Percentiles rank a stretch among this genome's conserved stretches.
Evolutionary conservation across 208 protist species (phyloP).

Genomic region (Crithidia sp.): DNA sequence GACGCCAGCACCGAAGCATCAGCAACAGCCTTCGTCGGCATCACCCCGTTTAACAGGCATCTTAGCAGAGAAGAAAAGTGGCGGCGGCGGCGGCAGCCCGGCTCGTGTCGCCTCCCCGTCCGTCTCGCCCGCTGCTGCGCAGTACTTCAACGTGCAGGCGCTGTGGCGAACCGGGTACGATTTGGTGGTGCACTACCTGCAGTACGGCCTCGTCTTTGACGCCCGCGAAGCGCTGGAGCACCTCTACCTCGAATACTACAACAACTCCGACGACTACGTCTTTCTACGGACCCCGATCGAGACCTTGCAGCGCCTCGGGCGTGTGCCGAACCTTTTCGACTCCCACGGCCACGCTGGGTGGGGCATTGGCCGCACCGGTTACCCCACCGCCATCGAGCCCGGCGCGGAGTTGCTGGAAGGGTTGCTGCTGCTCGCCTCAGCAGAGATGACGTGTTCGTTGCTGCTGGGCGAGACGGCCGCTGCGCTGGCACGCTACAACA

Average conservation of each 20-base stretch:
- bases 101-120: background rate
- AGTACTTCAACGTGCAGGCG: conserved; percentile 56
- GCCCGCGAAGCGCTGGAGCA: conserved; percentile 47
- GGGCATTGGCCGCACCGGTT: conserved; percentile 30
- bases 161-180: conserved; percentile 76
- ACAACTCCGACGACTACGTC: conserved; percentile 85
- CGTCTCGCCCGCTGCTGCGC: background rate
- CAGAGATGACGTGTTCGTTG: conserved; percentile 63
- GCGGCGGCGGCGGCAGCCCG: too few species aligned
- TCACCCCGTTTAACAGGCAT: too few species aligned
- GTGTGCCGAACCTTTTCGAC: conserved; percentile 61
- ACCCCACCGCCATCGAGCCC: conserved; percentile 52
- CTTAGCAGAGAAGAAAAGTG: too few species aligned
- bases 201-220: conserved; percentile 71
- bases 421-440: conserved; percentile 61
- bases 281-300: conserved; percentile 38
- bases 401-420: conserved; percentile 66
- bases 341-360: conserved; percentile 25
- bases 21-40: too few species aligned
- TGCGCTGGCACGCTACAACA: conserved; percentile 45
- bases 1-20: background rate
- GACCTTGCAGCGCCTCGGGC: conserved; percentile 63
- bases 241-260: conserved; percentile 85
- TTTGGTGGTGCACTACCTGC: conserved; percentile 74
- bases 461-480: conserved; percentile 43